Evolutionary conservation across 441 rosid species (phyloP).

Genomic region (Bocquillonia castaneifolia): DNA sequence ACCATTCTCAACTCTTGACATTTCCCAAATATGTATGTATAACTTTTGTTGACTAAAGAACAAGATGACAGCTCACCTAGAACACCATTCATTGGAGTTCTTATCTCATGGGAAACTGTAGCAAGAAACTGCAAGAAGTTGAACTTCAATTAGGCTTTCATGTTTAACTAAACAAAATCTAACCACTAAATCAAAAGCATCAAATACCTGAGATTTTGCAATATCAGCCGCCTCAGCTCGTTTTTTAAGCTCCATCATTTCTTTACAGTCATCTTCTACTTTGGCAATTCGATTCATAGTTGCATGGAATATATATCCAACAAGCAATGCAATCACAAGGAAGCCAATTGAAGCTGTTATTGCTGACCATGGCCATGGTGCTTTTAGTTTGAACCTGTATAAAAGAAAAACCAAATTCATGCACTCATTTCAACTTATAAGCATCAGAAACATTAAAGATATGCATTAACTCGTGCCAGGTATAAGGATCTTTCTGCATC

Average conservation of each 20-base stretch:
- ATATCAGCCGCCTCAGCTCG: slow-evolving; percentile 87
- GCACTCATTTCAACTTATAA: slow-evolving; percentile 12
- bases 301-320: slow-evolving; percentile 70
- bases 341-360: slow-evolving; percentile 53
- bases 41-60: background rate
- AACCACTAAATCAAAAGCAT: slow-evolving; percentile 15
- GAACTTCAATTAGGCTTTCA: slow-evolving; percentile 21
- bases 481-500: slow-evolving; percentile 1
- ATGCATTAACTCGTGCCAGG: background rate
- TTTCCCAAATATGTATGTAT: background rate
- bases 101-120: slow-evolving; percentile 93
- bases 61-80: slow-evolving; percentile 54
- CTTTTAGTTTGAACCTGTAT: slow-evolving; percentile 72
- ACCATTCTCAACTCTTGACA: background rate
- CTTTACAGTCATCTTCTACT: slow-evolving; percentile 74
- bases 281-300: slow-evolving; percentile 68
- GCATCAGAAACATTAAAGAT: background rate
- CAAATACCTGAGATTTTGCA: slow-evolving; percentile 85
- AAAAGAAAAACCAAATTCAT: slow-evolving; percentile 18
- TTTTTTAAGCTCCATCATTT: slow-evolving; percentile 69
- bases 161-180: slow-evolving; percentile 4
- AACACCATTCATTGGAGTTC: slow-evolving; percentile 98
- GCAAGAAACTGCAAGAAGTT: slow-evolving; percentile 74
- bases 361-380: slow-evolving; percentile 70
- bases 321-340: slow-evolving; percentile 70